Conservation (phyloP, 257 asterid species). For the Penstemon barbatus region DNA sequence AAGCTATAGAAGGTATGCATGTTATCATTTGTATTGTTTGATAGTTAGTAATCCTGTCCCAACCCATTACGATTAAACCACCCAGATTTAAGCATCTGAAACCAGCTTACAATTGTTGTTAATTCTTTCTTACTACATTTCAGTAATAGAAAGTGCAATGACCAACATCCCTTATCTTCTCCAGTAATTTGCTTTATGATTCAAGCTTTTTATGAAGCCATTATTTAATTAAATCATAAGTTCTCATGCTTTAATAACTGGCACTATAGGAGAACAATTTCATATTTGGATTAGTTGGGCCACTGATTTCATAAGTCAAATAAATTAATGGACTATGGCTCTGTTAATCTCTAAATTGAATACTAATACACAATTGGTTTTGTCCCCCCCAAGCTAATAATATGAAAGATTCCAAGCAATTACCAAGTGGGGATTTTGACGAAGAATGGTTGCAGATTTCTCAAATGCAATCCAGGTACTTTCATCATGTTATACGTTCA, state of each 20-base stretch:
- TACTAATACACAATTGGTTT: conserved; percentile 23
- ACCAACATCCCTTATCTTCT: too few relatives aligned
- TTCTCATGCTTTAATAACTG: too few relatives aligned
- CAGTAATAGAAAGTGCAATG: too few relatives aligned
- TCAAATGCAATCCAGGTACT: conserved; percentile 78
- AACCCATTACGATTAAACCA: background rate
- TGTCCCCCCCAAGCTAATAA: conserved; percentile 39
- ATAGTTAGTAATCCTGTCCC: conserved; percentile 16
- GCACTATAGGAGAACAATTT: too few relatives aligned
- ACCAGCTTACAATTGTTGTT: too few relatives aligned
- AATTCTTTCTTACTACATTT: too few relatives aligned
- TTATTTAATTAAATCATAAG: too few relatives aligned
- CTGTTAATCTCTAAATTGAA: conserved; percentile 16
- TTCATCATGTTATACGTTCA: conserved; percentile 8
- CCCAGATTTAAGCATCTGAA: background rate
- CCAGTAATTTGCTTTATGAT: too few relatives aligned
- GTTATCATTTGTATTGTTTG: background rate
- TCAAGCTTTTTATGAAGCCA: too few relatives aligned
- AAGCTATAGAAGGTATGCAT: conserved; percentile 58
- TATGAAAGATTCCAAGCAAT: conserved; percentile 32
- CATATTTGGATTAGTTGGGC: too few relatives aligned
- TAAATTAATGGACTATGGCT: too few relatives aligned
- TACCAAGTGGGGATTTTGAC: conserved; percentile 52
- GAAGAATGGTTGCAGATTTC: conserved; percentile 74
- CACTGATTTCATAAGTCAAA: too few relatives aligned